phyloP scores from a whole-genome alignment of 2,329 filamentous ascomycete species.

The Lecanicillium sp. region DNA sequence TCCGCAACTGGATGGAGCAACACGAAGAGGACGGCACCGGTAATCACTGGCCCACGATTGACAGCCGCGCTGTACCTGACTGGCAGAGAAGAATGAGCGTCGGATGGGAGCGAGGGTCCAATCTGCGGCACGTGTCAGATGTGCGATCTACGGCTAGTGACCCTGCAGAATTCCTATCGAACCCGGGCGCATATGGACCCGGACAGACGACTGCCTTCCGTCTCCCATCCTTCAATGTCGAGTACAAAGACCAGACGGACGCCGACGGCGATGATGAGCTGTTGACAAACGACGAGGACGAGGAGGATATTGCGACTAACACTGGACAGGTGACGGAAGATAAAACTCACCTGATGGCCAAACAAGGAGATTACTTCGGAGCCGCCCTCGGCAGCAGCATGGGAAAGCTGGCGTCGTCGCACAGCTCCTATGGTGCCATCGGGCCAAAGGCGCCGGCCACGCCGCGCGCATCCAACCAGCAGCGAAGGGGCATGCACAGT shows the following conservation, averaged over 20 bases:
- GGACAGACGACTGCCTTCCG: slow-evolving; percentile 34
- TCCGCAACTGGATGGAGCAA: slow-evolving; percentile 85
- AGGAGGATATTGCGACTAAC: slow-evolving; percentile 48
- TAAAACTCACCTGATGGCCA: slow-evolving; percentile 25
- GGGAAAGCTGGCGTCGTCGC: slow-evolving; percentile 30
- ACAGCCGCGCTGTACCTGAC: slow-evolving; percentile 37
- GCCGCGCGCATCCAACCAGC: slow-evolving; percentile 27
- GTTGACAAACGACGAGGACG: slow-evolving; percentile 72
- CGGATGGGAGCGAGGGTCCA: slow-evolving; percentile 41
- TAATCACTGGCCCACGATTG: slow-evolving; percentile 44
- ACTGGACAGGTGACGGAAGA: slow-evolving; percentile 28
- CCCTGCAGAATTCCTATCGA: slow-evolving; percentile 56
- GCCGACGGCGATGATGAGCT: slow-evolving; percentile 87
- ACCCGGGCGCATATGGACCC: slow-evolving; percentile 32
- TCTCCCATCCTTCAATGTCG: slow-evolving; percentile 25
- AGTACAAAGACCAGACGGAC: slow-evolving; percentile 62
- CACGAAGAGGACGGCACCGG: slow-evolving; percentile 47
- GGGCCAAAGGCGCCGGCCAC: slow-evolving; percentile 24
- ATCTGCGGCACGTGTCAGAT: slow-evolving; percentile 47
- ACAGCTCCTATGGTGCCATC: slow-evolving; percentile 23
- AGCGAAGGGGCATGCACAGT: slow-evolving; percentile 50
- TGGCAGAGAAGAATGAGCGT: slow-evolving; percentile 50
- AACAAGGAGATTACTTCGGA: slow-evolving; percentile 18
- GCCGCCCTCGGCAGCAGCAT: slow-evolving; percentile 16
- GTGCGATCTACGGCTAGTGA: slow-evolving; percentile 57